Base-by-base conservation (phyloP, 305 asterid species). In the Fraxinus floribunda region DNA sequence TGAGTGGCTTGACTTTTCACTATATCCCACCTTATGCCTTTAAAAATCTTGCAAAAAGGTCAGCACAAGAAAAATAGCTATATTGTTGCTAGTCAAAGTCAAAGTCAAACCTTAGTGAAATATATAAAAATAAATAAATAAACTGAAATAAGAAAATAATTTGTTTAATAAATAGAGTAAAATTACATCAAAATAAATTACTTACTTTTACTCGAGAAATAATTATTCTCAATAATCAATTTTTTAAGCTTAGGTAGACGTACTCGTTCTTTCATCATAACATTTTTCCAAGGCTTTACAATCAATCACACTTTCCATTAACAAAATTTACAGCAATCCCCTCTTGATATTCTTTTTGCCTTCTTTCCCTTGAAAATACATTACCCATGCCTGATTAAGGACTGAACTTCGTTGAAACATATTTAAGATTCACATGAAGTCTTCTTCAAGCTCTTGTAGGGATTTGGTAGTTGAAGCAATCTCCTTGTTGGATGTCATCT, bases 401-500 rank as follows among this genome's bases (percentile, higher is more conserved):
- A 26, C 13, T 9, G 35, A 57, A 18, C 68, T 57, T 57, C 24
- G 7, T 57, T 57, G 10, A 7, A 64, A 64, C 2, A 0, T 22
- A 5, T 81, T 80, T 76, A 52, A 75, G 35, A 20, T 80, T 94
- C 93, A 95, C 98, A 95, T 95, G 89, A 95, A 95, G 80, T 94
- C 98, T 82, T 95, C 98, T 86, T 95, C 99, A 70, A 95, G 89
- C 88, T 95, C 99, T 86, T 95, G 99, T 78, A 94, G 88, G 86
- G 97, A 87, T 84, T 95, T 95, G 90, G 88, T 87, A 66, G 95
- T 74, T 39, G 99, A 87, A 11, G 99, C 98, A 76, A 95, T 89
- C 80, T 95, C 97, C 88, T 91, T 95, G 90, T 94, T 95, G 0
- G 99, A 95, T 0, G 99, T 94, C 99, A 95, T 95, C 88, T 95